Evolutionary conservation across 2,329 filamentous ascomycete species (phyloP), one percentile per base, ranked within the genome.

Genomic region (Aspergillus sp.): DNA sequence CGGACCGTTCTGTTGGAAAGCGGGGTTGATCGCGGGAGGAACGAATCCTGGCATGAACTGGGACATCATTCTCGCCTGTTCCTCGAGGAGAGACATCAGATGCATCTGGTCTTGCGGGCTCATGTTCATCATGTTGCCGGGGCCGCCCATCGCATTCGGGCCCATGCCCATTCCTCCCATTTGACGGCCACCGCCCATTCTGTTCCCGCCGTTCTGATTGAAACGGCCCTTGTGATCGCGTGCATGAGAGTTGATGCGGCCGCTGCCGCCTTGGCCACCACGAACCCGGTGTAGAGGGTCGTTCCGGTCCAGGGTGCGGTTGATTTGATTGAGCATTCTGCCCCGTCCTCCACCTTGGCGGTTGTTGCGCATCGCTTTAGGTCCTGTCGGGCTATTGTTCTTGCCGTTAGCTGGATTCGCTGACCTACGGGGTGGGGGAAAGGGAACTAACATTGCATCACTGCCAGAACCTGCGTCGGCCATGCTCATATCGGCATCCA

Each of bases 281-380:
- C 88, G 88, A 42, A 94, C 87, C 50, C 90, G 88, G 71, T 95
- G 92, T 54, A 96, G 81, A 36, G 85, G 82, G 61, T 96, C 91
- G 60, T 79, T 79, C 57, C 93, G 86, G 64, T 95, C 90, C 84
- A 96, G 86, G 13, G 86, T 85, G 65, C 89, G 89, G 68, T 88
- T 86, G 67, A 95, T 83, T 62, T 97, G 91, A 46, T 91, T 90
- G 52, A 97, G 80, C 79, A 97, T 86, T 56, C 90, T 85, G 70
- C 91, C 91, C 54, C 89, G 85, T 50, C 84, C 25, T 29, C 25
- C 81, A 50, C 80, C 78, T 51, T 81, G 79, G 61, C 79, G 83
- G 48, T 84, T 84, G 69, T 88, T 90, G 66, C 94, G 88, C 91
- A 97, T 96, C 31, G 92, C 91, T 71, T 92, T 94, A 16, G 94